Evolutionary conservation across 108 stramenopile species (phyloP).

Genomic region (Aurantiochytrium sp.): DNA sequence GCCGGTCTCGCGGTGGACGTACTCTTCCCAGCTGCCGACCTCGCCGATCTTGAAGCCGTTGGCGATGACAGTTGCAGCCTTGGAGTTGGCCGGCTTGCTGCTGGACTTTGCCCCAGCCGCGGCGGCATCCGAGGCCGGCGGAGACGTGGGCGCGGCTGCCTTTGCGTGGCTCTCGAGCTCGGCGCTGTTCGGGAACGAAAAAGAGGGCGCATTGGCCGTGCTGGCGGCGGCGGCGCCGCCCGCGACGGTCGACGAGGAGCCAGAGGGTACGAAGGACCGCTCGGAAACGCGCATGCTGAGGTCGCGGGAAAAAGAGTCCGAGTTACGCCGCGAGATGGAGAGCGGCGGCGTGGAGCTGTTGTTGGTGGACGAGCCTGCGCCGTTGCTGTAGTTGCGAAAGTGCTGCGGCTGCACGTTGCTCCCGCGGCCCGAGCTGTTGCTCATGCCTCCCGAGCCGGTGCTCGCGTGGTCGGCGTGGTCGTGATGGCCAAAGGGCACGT

Average conservation of each 20-base stretch:
- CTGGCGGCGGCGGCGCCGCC: background rate
- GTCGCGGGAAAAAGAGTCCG: background rate
- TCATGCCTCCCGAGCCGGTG: background rate
- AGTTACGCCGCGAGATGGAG: background rate
- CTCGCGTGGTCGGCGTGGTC: background rate
- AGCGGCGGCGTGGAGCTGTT: background rate
- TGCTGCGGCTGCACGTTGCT: no score
- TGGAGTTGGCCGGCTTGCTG: background rate
- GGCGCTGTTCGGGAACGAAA: background rate
- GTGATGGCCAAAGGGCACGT: background rate
- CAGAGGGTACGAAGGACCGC: background rate
- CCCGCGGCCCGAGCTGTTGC: background rate
- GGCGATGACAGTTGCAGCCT: background rate
- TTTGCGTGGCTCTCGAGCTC: background rate
- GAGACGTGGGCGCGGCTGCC: background rate
- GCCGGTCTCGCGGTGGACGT: conserved; percentile 16
- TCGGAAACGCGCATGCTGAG: background rate
- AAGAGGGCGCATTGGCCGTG: background rate
- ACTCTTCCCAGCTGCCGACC: background rate
- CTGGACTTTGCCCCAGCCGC: background rate
- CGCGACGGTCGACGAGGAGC: background rate
- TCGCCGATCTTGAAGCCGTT: conserved; percentile 25
- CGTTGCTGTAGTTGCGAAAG: no score
- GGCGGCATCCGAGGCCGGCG: background rate
- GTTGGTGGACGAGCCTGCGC: no score